Conservation (phyloP, 768 basidiomycete genomes). For the Tulasnella sp. region DNA sequence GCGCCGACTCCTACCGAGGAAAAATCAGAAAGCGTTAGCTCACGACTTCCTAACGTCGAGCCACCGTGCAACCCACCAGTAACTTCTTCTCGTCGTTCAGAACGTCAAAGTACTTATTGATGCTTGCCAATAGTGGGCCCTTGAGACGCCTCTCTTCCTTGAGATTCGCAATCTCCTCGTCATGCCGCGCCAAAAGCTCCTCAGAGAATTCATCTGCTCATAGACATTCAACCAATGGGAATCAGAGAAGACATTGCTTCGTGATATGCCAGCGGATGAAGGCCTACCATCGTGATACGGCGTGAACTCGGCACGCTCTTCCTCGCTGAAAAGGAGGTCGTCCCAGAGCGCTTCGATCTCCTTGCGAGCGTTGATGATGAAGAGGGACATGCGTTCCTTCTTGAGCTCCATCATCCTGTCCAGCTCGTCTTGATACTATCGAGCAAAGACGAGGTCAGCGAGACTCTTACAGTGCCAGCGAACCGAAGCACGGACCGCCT, state of each 20-base stretch:
- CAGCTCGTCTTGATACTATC: conserved; percentile 72
- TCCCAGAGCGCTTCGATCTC: conserved; percentile 80
- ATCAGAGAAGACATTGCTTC: background rate
- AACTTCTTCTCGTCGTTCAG: conserved; percentile 84
- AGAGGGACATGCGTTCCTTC: conserved; percentile 73
- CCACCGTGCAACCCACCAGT: conserved; percentile 28
- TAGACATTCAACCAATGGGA: background rate
- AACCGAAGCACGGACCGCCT: conserved; percentile 32
- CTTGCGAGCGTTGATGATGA: conserved; percentile 67
- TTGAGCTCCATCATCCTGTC: conserved; percentile 85
- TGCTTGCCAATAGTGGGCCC: conserved; percentile 56
- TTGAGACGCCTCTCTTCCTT: conserved; percentile 76
- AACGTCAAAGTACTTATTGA: conserved; percentile 86
- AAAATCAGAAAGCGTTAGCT: background rate
- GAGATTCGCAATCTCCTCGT: conserved; percentile 68
- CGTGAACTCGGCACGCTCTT: conserved; percentile 69
- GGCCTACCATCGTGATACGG: conserved; percentile 66
- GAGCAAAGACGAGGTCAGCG: background rate
- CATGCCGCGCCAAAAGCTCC: conserved; percentile 73
- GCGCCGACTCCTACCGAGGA: conserved; percentile 41
- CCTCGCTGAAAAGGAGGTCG: conserved; percentile 73
- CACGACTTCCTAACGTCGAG: background rate
- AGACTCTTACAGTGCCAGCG: background rate
- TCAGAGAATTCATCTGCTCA: conserved; percentile 72
- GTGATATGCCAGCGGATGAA: background rate